These are phyloP conservation scores for Xylaria intraflava DNA, from an alignment of 495 filamentous ascomycete species.

Conservation along the genomic window DNA sequence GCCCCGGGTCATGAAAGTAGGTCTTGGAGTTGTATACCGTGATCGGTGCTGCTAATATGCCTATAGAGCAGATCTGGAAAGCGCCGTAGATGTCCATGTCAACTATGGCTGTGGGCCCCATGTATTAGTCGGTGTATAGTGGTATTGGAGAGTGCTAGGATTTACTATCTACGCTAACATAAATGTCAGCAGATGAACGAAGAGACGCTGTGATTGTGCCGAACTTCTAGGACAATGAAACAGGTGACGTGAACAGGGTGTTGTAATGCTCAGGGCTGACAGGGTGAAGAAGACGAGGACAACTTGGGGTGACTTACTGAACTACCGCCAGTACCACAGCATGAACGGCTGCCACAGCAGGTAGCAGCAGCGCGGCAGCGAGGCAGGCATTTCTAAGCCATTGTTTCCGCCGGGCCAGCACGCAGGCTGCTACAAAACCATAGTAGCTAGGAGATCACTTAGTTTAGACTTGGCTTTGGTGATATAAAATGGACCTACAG, in stretches of 20 bases:
- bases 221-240: background rate
- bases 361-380: constrained; percentile 55
- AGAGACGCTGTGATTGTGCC: background rate
- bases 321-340: constrained; percentile 49
- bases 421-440: constrained; percentile 49
- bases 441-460: constrained; percentile 44
- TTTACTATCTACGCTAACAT: constrained; percentile 36
- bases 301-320: constrained; percentile 23
- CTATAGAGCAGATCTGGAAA: constrained; percentile 57
- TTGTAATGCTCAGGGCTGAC: background rate
- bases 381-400: constrained; percentile 54
- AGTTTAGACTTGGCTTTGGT: background rate
- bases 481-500: constrained; percentile 38
- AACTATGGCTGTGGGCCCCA: constrained; percentile 39
- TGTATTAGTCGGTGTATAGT: background rate
- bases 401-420: constrained; percentile 50
- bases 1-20: constrained; percentile 53
- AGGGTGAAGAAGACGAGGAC: background rate
- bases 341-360: constrained; percentile 55
- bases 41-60: constrained; percentile 51
- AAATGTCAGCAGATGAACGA: background rate
- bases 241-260: background rate
- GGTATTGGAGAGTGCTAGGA: background rate
- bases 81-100: constrained; percentile 62
- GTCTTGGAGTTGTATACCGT: constrained; percentile 51